Percentiles rank a stretch among this genome's conserved stretches.
Evolutionary conservation across 768 basidiomycete genomes (phyloP).

Genomic region (Xerocomellus amylosporus): DNA sequence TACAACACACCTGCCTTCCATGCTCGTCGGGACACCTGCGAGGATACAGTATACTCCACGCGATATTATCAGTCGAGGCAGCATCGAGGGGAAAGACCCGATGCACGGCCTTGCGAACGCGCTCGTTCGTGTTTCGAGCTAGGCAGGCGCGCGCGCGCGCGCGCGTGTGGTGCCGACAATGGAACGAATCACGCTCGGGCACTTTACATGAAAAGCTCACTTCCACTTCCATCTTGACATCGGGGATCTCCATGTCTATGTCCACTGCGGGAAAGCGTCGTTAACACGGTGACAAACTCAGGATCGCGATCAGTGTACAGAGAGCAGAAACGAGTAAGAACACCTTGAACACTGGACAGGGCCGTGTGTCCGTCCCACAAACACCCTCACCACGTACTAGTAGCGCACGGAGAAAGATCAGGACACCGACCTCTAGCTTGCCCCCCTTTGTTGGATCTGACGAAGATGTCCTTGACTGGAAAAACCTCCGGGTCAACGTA

Average conservation of each 20-base stretch:
- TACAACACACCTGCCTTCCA: constrained; percentile 23
- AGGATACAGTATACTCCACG: constrained; percentile 32
- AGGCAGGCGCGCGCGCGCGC: background rate
- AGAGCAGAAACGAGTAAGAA: background rate
- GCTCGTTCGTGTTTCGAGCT: constrained; percentile 37
- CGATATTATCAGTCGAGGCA: constrained; percentile 1
- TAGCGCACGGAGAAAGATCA: background rate
- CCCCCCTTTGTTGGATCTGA: constrained; percentile 10
- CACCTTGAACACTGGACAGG: background rate
- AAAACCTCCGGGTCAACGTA: constrained; percentile 19
- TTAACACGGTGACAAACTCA: too few relatives aligned
- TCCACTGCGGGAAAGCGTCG: too few relatives aligned
- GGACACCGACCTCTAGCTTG: background rate
- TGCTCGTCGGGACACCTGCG: constrained; percentile 7
- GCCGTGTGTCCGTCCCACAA: background rate
- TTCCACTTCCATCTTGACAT: constrained; percentile 38
- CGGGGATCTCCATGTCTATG: too few relatives aligned
- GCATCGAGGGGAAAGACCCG: constrained; percentile 18
- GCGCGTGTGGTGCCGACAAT: background rate
- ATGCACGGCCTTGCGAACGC: constrained; percentile 40
- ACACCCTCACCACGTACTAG: background rate
- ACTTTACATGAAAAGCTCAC: constrained; percentile 40
- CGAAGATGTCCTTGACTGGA: constrained; percentile 33
- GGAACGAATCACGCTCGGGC: constrained; percentile 33
- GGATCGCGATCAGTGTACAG: too few relatives aligned